phyloP scores from a whole-genome alignment of 148 eudicot genomes.

The Nepenthes mirabilis region DNA sequence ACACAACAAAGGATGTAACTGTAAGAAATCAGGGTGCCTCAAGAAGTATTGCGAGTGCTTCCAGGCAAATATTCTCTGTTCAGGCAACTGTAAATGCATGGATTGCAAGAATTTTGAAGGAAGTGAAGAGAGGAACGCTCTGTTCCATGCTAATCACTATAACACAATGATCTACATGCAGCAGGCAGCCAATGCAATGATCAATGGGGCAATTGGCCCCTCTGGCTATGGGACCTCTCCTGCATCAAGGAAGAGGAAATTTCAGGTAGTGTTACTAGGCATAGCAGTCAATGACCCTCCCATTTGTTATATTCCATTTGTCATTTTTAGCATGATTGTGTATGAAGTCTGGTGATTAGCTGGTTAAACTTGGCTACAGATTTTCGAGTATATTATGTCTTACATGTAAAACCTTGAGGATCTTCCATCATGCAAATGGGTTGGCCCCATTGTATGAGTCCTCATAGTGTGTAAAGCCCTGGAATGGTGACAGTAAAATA shows the following conservation, averaged over 20 bases:
- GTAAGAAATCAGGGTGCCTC: conserved; percentile 72
- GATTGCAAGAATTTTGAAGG: conserved; percentile 82
- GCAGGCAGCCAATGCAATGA: conserved; percentile 39
- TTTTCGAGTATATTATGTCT: not conserved
- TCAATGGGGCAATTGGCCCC: conserved; percentile 36
- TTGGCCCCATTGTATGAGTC: too few species aligned
- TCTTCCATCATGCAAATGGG: too few species aligned
- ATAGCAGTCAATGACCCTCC: conserved; percentile 15
- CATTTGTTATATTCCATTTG: conserved; percentile 7
- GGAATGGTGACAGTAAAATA: too few species aligned
- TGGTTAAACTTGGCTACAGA: not conserved
- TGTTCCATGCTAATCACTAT: conserved; percentile 19
- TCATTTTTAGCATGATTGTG: not conserved
- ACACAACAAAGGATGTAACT: conserved; percentile 77
- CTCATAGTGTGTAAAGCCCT: too few species aligned
- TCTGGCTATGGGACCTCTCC: conserved; percentile 29
- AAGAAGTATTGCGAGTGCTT: conserved; percentile 88
- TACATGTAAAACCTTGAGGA: too few species aligned
- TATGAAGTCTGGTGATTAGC: not conserved
- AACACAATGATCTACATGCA: conserved; percentile 22
- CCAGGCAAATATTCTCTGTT: conserved; percentile 68
- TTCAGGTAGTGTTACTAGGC: conserved; percentile 19
- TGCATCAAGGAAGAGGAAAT: conserved; percentile 30
- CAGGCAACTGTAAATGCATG: conserved; percentile 66
- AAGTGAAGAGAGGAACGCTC: conserved; percentile 56